Evolutionary conservation across 1,139 yeast species (phyloP).

Genomic region (Taphrina pruni): DNA sequence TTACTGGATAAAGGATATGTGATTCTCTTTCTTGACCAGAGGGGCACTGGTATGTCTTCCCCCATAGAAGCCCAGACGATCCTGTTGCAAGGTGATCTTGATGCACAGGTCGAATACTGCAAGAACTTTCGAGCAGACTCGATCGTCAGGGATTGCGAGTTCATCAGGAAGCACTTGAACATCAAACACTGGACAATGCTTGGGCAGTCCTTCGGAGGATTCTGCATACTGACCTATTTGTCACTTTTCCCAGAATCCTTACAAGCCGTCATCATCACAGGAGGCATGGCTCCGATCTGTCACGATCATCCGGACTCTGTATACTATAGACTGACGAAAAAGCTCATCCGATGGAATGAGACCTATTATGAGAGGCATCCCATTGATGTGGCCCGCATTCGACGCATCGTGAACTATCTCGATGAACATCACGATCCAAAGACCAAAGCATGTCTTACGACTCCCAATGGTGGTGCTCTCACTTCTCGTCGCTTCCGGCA

Average conservation of each 20-base stretch:
- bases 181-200: conserved; percentile 58
- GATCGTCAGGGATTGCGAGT: conserved; percentile 57
- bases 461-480: conserved; percentile 55
- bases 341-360: conserved; percentile 56
- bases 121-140: conserved; percentile 57
- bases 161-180: conserved; percentile 53
- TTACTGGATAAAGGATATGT: conserved; percentile 58
- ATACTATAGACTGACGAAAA: conserved; percentile 57
- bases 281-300: conserved; percentile 63
- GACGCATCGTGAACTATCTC: conserved; percentile 54
- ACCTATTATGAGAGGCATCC: conserved; percentile 61
- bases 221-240: conserved; percentile 59
- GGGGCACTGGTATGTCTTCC: conserved; percentile 51
- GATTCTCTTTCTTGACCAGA: conserved; percentile 61
- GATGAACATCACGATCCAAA: conserved; percentile 48
- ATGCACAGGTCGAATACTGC: conserved; percentile 55
- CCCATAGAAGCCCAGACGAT: conserved; percentile 45
- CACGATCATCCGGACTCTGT: conserved; percentile 58
- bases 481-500: conserved; percentile 62
- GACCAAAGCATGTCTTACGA: not conserved
- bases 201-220: conserved; percentile 68
- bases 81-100: conserved; percentile 46
- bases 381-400: conserved; percentile 55
- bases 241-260: conserved; percentile 52
- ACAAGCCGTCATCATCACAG: conserved; percentile 54